Conservation (phyloP, 23 red algal genomes). For the Chondrus crispus region DNA sequence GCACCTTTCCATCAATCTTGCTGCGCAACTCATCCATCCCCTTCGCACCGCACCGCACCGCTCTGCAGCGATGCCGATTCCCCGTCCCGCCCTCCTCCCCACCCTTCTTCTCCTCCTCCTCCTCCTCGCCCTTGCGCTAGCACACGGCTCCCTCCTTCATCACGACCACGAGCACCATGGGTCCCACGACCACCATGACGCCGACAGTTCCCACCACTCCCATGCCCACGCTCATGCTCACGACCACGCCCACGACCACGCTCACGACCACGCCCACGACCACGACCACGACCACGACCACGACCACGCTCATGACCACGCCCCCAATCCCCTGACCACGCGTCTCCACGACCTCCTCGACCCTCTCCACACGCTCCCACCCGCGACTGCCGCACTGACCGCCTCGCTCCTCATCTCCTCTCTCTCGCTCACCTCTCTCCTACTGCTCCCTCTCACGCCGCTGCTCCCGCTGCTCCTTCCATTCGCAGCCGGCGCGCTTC, state of each 20-base stretch:
- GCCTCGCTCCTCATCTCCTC: constrained; percentile 39
- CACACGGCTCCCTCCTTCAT: no score
- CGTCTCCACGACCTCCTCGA: not conserved
- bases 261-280: not conserved
- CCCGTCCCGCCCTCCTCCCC: not conserved
- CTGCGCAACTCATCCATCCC: no score
- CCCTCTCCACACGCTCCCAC: constrained; percentile 21
- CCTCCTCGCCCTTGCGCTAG: not conserved
- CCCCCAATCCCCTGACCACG: not conserved
- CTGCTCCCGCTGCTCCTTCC: not conserved
- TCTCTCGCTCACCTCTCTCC: constrained; percentile 43
- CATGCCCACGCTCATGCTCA: constrained; percentile 3
- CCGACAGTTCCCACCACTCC: not conserved
- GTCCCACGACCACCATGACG: not conserved
- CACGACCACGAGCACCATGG: no score
- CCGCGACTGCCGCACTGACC: constrained; percentile 27
- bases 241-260: not conserved
- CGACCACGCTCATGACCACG: not conserved
- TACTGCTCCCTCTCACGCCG: constrained; percentile 42
- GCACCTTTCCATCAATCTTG: no score
- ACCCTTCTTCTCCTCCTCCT: not conserved
- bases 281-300: constrained; percentile 35
- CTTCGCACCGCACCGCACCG: no score
- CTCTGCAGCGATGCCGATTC: not conserved
- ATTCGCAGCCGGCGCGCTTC: constrained; percentile 81